Evolutionary conservation across 176 grass and related monocot genomes (phyloP), one percentile per base, ranked within the genome.

Genomic region (Tillandsia fasciculata): DNA sequence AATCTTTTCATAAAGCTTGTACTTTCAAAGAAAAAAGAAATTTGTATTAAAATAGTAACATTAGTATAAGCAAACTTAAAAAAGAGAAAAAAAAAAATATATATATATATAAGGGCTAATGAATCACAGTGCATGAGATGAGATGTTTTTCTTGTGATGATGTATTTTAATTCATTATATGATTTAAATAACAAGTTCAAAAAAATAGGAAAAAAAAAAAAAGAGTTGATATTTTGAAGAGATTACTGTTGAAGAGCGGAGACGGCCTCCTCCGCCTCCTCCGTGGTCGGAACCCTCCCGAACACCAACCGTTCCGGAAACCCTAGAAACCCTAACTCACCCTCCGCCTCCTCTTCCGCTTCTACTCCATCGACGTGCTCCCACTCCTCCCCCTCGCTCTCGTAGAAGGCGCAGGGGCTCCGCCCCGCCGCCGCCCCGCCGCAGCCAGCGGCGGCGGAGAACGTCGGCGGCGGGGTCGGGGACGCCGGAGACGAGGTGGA

Each of bases 231-330:
- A 23, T 57, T 23, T n/a, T 67, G 58, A 61, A 23, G 0, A 52
- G 49, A 76, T 73, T 79, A 99, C 94, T 90, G 72, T 26, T 84
- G 83, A 79, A 99, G 91, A 14, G 70, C 86, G 13, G 77, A 79
- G 50, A 99, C 66, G 24, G 87, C 94, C 22, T 81, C 82, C 29
- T 84, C 74, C 26, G 87, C 84, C 80, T 99, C 94, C 6, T 93
- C 87, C 10, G 27, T 67, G 1, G 86, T 87, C 11, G 89, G 94
- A 18, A 66, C 75, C 10, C 17, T 52, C 10, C 80, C 87, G 56
- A 93, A 80, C 68, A 72, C 71, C 49, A 58, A 76, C 14, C 59
- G 52, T 2, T 79, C 72, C 18, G 48, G 15, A 48, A 52, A 52
- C 11, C 48, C 17, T 20, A 48, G 12, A 68, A 57, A 15, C 50